Evolutionary conservation across 2,329 filamentous ascomycete species (phyloP).

Genomic region (Fusarium gaditjirri): DNA sequence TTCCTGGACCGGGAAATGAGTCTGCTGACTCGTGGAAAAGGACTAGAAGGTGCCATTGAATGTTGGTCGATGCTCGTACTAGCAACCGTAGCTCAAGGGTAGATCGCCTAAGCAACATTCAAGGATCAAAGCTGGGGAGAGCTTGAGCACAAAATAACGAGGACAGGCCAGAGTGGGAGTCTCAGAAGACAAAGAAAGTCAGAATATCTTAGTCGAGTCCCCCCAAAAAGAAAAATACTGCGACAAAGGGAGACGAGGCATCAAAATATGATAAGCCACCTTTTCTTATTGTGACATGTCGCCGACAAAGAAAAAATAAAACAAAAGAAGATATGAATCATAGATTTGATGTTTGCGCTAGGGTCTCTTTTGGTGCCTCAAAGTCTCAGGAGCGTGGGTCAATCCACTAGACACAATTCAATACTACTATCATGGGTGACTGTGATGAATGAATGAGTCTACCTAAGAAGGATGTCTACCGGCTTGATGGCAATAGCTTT

Average conservation of each 20-base stretch:
- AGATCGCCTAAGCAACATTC: slow-evolving; percentile 39
- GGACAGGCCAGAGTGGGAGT: slow-evolving; percentile 26
- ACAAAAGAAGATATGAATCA: slow-evolving; percentile 20
- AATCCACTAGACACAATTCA: slow-evolving; percentile 6
- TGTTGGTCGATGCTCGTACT: slow-evolving; percentile 26
- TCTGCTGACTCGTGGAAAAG: slow-evolving; percentile 20
- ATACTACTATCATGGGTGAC: neutral
- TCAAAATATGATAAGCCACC: slow-evolving; percentile 20
- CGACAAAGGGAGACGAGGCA: slow-evolving; percentile 28
- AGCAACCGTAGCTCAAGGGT: slow-evolving; percentile 24
- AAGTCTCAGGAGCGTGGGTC: slow-evolving; percentile 20
- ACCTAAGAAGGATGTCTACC: neutral
- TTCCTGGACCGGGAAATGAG: slow-evolving; percentile 40
- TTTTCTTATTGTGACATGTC: slow-evolving; percentile 23
- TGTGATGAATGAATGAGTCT: neutral
- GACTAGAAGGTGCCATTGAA: slow-evolving; percentile 22
- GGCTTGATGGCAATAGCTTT: neutral
- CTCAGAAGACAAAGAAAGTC: slow-evolving; percentile 13
- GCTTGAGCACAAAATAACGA: slow-evolving; percentile 17
- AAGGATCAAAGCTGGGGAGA: slow-evolving; percentile 27
- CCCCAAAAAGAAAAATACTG: slow-evolving; percentile 12
- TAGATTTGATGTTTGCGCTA: slow-evolving; percentile 28
- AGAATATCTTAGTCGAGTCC: neutral
- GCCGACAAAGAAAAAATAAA: slow-evolving; percentile 23
- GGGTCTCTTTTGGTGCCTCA: slow-evolving; percentile 13